A percentile compares a stretch with the other conserved stretches of the same genome.
These are phyloP conservation scores for Fusarium metavorans DNA, from an alignment of 2,329 filamentous ascomycete species.

Conservation along the genomic window DNA sequence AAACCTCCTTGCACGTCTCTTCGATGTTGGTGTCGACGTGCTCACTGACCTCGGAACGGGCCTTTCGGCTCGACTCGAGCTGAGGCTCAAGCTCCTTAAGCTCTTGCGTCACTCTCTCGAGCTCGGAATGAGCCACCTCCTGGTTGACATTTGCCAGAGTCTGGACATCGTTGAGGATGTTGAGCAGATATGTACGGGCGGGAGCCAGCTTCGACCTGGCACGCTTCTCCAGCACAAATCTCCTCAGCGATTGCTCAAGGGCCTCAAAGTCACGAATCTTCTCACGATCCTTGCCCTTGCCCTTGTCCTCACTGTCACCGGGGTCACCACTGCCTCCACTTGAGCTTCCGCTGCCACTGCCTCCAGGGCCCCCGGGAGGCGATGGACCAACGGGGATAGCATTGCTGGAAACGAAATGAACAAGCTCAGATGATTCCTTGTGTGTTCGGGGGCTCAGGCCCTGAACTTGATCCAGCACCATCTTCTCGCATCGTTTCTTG, in stretches of 20 bases:
- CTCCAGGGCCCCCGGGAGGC: slow-evolving; percentile 66
- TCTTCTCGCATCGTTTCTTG: slow-evolving; percentile 89
- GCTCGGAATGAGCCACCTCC: slow-evolving; percentile 86
- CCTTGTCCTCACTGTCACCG: slow-evolving; percentile 70
- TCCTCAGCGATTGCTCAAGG: slow-evolving; percentile 86
- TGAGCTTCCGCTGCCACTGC: slow-evolving; percentile 64
- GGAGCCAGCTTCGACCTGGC: slow-evolving; percentile 95
- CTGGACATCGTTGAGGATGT: slow-evolving; percentile 89
- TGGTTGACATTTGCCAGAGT: slow-evolving; percentile 87
- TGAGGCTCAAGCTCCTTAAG: slow-evolving; percentile 86
- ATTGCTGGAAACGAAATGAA: slow-evolving; percentile 98
- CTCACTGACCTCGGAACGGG: slow-evolving; percentile 82
- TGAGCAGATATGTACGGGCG: slow-evolving; percentile 93
- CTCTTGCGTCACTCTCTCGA: slow-evolving; percentile 85
- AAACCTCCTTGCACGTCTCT: slow-evolving; percentile 85
- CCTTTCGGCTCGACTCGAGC: slow-evolving; percentile 85
- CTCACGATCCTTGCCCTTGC: slow-evolving; percentile 88
- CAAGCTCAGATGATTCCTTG: slow-evolving; percentile 92
- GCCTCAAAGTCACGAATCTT: slow-evolving; percentile 91
- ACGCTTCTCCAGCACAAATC: slow-evolving; percentile 96
- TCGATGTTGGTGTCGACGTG: slow-evolving; percentile 86
- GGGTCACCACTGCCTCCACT: slow-evolving; percentile 69
- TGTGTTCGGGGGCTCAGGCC: slow-evolving; percentile 90
- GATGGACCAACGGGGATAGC: slow-evolving; percentile 81
- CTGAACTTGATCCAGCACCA: slow-evolving; percentile 90